Evolutionary conservation across 192 early-diverging fungal species (phyloP).

Genomic region (Umbelopsis sp.): DNA sequence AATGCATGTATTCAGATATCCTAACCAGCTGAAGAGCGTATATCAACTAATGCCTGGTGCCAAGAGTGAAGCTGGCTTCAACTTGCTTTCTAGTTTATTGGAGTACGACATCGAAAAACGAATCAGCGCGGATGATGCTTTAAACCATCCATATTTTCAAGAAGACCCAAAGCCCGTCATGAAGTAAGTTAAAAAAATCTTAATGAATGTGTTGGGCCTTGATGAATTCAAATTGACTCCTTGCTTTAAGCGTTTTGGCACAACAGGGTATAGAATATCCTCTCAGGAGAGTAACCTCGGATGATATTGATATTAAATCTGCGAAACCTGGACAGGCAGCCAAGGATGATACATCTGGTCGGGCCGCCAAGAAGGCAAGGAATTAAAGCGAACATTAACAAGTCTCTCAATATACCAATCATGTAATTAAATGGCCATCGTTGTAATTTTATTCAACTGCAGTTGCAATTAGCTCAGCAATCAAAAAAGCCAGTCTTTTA

Average conservation of each 20-base stretch:
- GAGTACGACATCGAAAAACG: slow-evolving; percentile 81
- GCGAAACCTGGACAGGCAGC: slow-evolving; percentile 20
- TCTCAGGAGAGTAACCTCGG: slow-evolving; percentile 49
- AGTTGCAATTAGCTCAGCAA: background rate
- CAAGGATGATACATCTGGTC: slow-evolving; percentile 27
- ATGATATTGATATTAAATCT: slow-evolving; percentile 60
- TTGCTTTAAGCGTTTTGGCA: slow-evolving; percentile 42
- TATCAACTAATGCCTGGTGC: slow-evolving; percentile 40
- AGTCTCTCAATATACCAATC: background rate
- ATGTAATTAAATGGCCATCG: slow-evolving; percentile 9
- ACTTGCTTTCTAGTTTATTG: slow-evolving; percentile 73
- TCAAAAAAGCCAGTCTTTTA: background rate
- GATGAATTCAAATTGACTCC: slow-evolving; percentile 11
- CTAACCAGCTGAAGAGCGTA: slow-evolving; percentile 45
- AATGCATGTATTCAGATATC: slow-evolving; percentile 21
- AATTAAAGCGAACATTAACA: slow-evolving; percentile 7
- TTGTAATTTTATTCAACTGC: background rate
- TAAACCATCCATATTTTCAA: slow-evolving; percentile 81
- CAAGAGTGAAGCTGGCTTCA: slow-evolving; percentile 51
- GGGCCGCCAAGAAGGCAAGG: slow-evolving; percentile 33
- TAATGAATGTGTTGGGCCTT: too few relatives aligned
- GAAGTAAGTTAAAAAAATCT: slow-evolving; percentile 44
- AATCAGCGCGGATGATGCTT: slow-evolving; percentile 75
- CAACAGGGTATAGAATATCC: slow-evolving; percentile 55
- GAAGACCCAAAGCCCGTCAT: slow-evolving; percentile 68